A percentile compares a stretch with the other conserved stretches of the same genome.
phyloP scores from a whole-genome alignment of 225 moss, liverwort and hornwort species.

The Lunularia cruciata region DNA sequence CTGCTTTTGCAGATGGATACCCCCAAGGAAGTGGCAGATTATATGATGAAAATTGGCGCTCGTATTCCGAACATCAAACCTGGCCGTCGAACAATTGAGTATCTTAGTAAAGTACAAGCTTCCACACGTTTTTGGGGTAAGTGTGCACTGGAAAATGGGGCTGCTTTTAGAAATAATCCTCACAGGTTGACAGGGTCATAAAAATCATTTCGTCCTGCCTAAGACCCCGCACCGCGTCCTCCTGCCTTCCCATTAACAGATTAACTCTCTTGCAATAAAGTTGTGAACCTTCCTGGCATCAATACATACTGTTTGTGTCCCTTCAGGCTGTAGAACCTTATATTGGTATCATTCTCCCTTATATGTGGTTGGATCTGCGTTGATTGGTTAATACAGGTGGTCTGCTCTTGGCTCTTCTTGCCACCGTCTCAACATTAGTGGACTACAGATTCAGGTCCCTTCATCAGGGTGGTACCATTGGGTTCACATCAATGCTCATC shows the following conservation, averaged over 20 bases:
- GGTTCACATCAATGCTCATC: conserved; percentile 99
- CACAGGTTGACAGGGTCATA: no score
- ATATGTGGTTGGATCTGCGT: no score
- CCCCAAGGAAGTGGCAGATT: conserved; percentile 95
- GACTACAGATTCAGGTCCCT: conserved; percentile 93
- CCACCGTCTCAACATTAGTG: conserved; percentile 89
- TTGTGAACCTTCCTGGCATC: no score
- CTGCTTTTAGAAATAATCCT: no score
- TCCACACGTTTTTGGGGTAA: conserved; percentile 95
- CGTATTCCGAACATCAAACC: conserved; percentile 88
- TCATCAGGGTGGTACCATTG: conserved; percentile 92
- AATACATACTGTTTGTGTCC: no score
- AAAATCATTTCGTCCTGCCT: no score
- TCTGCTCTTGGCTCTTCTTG: conserved; percentile 80
- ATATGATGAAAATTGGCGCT: conserved; percentile 98
- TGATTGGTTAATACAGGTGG: conserved; percentile 90
- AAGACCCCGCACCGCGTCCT: no score
- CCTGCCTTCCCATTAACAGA: no score
- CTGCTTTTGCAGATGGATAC: conserved; percentile 74
- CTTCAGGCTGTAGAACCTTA: neutral
- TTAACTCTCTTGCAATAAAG: no score
- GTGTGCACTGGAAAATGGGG: neutral
- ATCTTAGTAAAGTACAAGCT: conserved; percentile 83
- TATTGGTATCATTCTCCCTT: neutral
- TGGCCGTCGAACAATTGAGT: conserved; percentile 88